These are phyloP conservation scores for Morella rubra DNA, from an alignment of 306 rosid species.

Conservation along the genomic window DNA sequence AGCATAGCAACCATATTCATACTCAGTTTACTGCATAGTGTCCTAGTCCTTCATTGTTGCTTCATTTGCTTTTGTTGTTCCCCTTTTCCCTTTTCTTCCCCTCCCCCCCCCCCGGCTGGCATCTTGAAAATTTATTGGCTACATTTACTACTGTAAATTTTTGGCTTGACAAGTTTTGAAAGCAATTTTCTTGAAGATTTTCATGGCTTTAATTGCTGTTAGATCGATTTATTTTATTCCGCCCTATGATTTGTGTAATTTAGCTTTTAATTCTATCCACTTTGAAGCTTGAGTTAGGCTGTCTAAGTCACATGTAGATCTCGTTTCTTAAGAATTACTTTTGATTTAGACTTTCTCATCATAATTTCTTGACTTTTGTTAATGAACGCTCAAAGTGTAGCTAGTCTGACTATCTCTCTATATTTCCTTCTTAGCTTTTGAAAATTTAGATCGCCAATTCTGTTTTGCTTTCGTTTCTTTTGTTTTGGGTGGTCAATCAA, in stretches of 20 bases:
- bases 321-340: background rate
- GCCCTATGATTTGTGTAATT: background rate
- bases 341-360: background rate
- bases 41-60: background rate
- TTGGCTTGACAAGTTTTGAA: background rate
- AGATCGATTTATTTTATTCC: background rate
- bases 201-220: background rate
- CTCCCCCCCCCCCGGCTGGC: no score
- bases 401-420: no score
- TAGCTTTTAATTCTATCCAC: background rate
- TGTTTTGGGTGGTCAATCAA: no score
- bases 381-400: background rate
- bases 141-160: background rate
- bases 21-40: background rate
- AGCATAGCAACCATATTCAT: slow-evolving; percentile 1
- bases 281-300: background rate
- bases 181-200: background rate
- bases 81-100: no score
- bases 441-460: background rate
- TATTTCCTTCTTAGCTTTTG: no score
- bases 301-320: background rate
- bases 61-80: background rate
- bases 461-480: background rate
- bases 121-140: background rate
- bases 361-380: background rate